Evolutionary conservation across 2,329 filamentous ascomycete species (phyloP), one percentile per base, ranked within the genome.

Genomic region (Graphilbum sp.): DNA sequence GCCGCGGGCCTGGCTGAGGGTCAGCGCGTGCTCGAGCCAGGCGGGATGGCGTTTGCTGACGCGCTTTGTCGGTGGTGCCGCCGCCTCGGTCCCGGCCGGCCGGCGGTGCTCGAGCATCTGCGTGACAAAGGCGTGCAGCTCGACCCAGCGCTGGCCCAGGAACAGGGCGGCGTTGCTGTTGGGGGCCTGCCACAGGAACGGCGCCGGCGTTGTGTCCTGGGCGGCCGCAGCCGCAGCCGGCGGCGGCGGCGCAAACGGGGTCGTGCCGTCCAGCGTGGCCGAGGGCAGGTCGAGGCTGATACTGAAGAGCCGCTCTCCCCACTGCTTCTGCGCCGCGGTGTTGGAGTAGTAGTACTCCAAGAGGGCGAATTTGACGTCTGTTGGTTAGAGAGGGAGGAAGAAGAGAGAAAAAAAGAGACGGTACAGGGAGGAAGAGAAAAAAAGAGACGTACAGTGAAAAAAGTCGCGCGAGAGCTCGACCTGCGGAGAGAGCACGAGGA

Each of bases 101-200:
- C 57, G 38, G 19, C 42, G 35, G 16, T 52, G 52, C 24, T 64
- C 59, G 15, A 87, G 59, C 7, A 76, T 63, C 35, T 70, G 67
- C 11, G 79, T 72, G 2, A 92, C 67, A 48, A 92, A 90, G 11
- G 75, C 70, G 52, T 95, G 86, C 10, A 94, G 67, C 47, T 93
- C 83, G 12, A 72, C 61, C 90, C 90, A 98, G 51, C 79, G 86
- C 35, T 85, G 73, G 32, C 87, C 86, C 40, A 90, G 75, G 52
- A 88, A 79, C 10, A 98, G 64, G 11, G 77, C 72, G 1, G 88
- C 87, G 45, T 90, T 80, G 50, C 79, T 83, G 46, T 76, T 81
- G 5, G 88, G 87, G 2, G 77, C 74, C 56, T 94, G 81, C 78
- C 86, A 94, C 9, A 93, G 62, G 50, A 93, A 92, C 0, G 80